A percentile compares a stretch with the other conserved stretches of the same genome.
phyloP scores from a whole-genome alignment of 352 stramenopile genomes.

The Phytophthora kernoviae region DNA sequence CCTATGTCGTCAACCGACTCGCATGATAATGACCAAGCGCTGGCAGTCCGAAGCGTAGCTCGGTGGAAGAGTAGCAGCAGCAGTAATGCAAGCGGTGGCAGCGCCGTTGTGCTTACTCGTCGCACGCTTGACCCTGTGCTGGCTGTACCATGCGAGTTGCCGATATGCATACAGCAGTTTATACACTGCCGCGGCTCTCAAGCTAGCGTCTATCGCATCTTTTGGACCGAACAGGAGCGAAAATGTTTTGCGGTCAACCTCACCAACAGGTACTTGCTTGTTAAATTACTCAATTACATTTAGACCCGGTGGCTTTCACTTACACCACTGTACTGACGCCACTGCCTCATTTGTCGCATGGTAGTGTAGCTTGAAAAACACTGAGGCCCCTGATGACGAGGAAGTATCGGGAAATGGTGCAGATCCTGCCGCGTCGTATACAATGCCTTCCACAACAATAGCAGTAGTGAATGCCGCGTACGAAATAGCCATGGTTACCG shows the following conservation, averaged over 20 bases:
- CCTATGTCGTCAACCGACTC: neutral
- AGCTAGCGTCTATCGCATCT: conserved; percentile 72
- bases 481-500: conserved; percentile 34
- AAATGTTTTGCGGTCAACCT: conserved; percentile 79
- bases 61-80: conserved; percentile 49
- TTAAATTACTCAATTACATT: neutral
- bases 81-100: conserved; percentile 38
- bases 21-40: conserved; percentile 35
- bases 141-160: conserved; percentile 57
- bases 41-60: conserved; percentile 64
- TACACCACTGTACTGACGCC: neutral
- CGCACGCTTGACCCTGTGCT: conserved; percentile 63
- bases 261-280: conserved; percentile 60
- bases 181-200: conserved; percentile 70
- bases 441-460: conserved; percentile 11
- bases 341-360: conserved; percentile 1
- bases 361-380: conserved; percentile 45
- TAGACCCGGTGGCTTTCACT: conserved; percentile 12
- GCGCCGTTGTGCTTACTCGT: conserved; percentile 64
- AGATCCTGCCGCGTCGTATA: neutral
- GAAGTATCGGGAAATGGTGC: neutral
- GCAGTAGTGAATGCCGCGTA: conserved; percentile 27
- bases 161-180: conserved; percentile 73
- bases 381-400: conserved; percentile 21
- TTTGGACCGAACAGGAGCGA: conserved; percentile 54